These are phyloP conservation scores for Monascus ruber DNA, from an alignment of 2,329 filamentous ascomycete genomes.

Conservation along the genomic window DNA sequence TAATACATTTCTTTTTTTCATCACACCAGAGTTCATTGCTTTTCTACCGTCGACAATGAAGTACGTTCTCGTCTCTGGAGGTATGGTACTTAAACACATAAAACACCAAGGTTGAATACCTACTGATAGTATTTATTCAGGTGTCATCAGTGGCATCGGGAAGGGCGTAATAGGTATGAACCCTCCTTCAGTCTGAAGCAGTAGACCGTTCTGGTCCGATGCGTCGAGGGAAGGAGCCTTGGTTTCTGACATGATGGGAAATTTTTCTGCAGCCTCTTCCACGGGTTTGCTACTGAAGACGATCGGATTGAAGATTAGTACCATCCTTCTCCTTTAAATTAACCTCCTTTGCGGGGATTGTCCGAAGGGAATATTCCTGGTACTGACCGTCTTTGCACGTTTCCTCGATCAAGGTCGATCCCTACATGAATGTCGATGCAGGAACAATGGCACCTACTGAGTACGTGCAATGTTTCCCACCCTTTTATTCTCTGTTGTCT, in stretches of 20 bases:
- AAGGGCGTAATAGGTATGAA: slow-evolving; percentile 56
- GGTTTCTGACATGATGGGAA: background rate
- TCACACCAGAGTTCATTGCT: background rate
- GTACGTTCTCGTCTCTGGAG: slow-evolving; percentile 71
- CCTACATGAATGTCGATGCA: slow-evolving; percentile 68
- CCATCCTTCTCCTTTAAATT: background rate
- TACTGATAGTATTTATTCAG: slow-evolving; percentile 9
- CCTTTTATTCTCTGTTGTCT: background rate
- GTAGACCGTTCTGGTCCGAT: background rate
- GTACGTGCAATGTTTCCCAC: slow-evolving; percentile 25
- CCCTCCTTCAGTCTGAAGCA: slow-evolving; percentile 1
- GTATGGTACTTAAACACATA: slow-evolving; percentile 33
- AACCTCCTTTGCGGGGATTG: background rate
- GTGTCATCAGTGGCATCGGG: slow-evolving; percentile 41
- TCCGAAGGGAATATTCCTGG: background rate
- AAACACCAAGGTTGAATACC: too few relatives aligned
- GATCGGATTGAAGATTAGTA: slow-evolving; percentile 4
- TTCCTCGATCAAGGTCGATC: slow-evolving; percentile 38
- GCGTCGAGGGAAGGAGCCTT: background rate
- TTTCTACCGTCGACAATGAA: slow-evolving; percentile 45
- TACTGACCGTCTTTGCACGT: slow-evolving; percentile 8
- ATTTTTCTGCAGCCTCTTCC: background rate
- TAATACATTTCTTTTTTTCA: background rate
- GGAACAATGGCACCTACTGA: slow-evolving; percentile 59
- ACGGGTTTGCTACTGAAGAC: slow-evolving; percentile 19